Conservation (phyloP, 257 asterid genomes). For the Vinca minor region DNA sequence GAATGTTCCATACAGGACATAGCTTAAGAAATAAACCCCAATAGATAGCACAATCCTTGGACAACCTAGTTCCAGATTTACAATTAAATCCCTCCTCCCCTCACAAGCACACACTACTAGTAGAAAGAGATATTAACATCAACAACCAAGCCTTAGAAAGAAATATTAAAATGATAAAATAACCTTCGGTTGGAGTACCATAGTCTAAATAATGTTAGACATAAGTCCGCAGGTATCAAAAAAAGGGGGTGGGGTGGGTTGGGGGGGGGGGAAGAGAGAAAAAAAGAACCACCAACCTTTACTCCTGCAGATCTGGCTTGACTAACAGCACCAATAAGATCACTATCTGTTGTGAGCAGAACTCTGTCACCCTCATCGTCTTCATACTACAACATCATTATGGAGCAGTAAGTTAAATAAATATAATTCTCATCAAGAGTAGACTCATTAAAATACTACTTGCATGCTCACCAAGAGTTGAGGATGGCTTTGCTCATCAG, state of each 20-base stretch:
- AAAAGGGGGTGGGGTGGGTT: too few relatives aligned
- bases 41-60: background rate
- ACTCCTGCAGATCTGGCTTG: constrained; percentile 56
- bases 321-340: constrained; percentile 72
- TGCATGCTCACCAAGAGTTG: constrained; percentile 68
- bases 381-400: constrained; percentile 49
- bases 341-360: constrained; percentile 66
- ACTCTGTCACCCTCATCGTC: constrained; percentile 96
- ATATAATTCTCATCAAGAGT: background rate
- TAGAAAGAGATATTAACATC: background rate
- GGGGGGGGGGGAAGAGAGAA: too few relatives aligned
- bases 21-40: background rate
- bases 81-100: background rate
- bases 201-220: background rate
- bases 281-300: constrained; percentile 42
- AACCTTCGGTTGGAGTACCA: too few relatives aligned
- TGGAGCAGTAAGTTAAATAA: background rate
- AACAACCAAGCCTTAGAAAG: background rate
- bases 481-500: constrained; percentile 37
- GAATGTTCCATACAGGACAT: background rate
- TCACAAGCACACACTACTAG: background rate
- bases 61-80: background rate
- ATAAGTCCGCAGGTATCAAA: background rate
- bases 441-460: constrained; percentile 6
- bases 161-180: background rate